phyloP scores from a whole-genome alignment of 2,329 filamentous ascomycete genomes.

The Colletotrichum phormii region DNA sequence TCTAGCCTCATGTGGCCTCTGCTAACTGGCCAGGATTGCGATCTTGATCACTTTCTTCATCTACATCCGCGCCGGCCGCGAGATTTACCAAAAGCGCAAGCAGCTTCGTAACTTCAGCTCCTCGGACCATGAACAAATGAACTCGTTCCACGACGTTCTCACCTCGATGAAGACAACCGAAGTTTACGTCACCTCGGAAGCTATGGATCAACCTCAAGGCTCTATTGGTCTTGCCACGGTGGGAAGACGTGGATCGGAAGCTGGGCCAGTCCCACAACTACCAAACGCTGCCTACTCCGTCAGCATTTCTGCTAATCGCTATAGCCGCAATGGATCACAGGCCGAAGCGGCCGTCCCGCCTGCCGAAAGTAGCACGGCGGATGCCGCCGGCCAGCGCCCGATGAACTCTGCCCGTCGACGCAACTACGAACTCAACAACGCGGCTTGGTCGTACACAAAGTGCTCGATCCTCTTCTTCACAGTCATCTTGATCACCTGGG shows the following conservation, averaged over 20 bases:
- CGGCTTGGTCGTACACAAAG: conserved; percentile 77
- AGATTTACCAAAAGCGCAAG: conserved; percentile 75
- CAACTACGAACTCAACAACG: conserved; percentile 68
- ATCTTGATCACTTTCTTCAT: conserved; percentile 73
- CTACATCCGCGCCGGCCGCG: conserved; percentile 73
- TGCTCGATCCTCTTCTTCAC: conserved; percentile 79
- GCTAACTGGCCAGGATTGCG: conserved; percentile 61
- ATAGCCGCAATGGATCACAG: conserved; percentile 39
- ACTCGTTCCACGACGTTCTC: conserved; percentile 56
- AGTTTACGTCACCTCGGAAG: conserved; percentile 71
- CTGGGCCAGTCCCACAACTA: conserved; percentile 7
- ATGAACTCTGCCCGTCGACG: conserved; percentile 47
- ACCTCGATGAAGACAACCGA: conserved; percentile 69
- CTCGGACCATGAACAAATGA: conserved; percentile 54
- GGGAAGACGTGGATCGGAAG: conserved; percentile 41
- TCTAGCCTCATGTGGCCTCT: background rate
- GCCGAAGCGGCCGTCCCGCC: conserved; percentile 43
- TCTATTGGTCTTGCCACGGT: conserved; percentile 49
- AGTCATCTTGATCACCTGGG: conserved; percentile 79
- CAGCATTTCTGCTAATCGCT: conserved; percentile 53
- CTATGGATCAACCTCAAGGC: conserved; percentile 41
- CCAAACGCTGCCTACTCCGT: conserved; percentile 52
- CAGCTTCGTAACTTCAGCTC: conserved; percentile 68
- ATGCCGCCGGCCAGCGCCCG: conserved; percentile 39
- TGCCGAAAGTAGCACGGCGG: conserved; percentile 40